Evolutionary conservation across 305 asterid species (phyloP).

Genomic region (Nicotiana rustica): DNA sequence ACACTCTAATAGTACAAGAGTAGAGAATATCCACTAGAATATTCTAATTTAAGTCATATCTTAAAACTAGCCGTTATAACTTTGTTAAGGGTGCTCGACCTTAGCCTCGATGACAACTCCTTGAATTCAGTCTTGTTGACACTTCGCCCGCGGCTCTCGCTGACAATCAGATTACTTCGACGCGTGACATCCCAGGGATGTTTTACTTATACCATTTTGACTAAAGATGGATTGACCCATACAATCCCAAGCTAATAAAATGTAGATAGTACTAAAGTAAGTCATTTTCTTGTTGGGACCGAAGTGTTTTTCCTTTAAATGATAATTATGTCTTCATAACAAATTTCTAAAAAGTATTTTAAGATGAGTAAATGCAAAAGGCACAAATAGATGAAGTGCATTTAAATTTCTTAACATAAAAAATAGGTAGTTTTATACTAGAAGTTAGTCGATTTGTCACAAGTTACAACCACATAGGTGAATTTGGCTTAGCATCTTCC

Average conservation of each 20-base stretch:
- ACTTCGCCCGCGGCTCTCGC: no score
- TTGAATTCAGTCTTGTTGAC: no score
- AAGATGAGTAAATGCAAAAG: not conserved
- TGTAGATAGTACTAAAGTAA: not conserved
- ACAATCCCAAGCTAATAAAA: not conserved
- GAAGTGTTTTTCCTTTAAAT: not conserved
- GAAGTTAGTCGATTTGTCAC: not conserved
- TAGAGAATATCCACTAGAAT: no score
- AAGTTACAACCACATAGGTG: not conserved
- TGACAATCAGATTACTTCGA: no score
- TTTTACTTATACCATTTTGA: no score
- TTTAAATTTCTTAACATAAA: not conserved
- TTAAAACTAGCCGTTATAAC: no score
- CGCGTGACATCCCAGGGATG: no score
- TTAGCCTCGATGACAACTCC: no score
- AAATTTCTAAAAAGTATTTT: not conserved
- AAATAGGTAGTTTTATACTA: not conserved
- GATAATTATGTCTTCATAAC: not conserved
- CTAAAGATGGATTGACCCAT: no score
- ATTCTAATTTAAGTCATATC: no score
- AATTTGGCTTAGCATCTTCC: conserved; percentile 24
- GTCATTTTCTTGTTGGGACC: not conserved
- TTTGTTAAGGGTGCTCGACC: no score
- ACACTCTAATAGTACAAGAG: no score
- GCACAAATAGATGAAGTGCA: not conserved